Evolutionary conservation across 495 filamentous ascomycete genomes (phyloP), one percentile per base, ranked within the genome.

Genomic region (Daldinia bambusicola): DNA sequence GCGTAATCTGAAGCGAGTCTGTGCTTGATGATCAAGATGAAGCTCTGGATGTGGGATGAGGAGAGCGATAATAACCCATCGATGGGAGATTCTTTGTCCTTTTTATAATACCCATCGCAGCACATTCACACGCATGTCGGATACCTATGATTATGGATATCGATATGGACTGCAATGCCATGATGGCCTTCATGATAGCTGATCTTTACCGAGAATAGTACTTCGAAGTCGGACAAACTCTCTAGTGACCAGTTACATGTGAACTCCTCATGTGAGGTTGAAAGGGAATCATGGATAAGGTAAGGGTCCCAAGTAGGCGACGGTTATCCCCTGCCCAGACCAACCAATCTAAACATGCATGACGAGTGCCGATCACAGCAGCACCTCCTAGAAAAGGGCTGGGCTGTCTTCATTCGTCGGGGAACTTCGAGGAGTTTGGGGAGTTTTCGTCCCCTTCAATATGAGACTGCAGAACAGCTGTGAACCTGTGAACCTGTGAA

Each of bases 281-380:
- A 59, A 22, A 65, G 61, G 57, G 61, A 61, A 48, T 60, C 56
- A 66, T 69, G 61, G 52, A 62, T 50, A 63, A 12, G 61, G 55
- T 58, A 45, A 64, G 51, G 70, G 50, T 50, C 56, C 52, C 36
- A 57, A 55, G 66, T 56, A 41, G 51, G 50, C 55, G 56, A 68
- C 65, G 32, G 43, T 58, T 26, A 57, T 69, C 37, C 61, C 70
- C 50, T 63, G 61, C 51, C 50, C 41, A 57, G 26, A 26, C 9
- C 40, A 51, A 55, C 65, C 65, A 73, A 62, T 73, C 51, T 43
- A 52, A 52, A 45, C 12, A 34, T 69, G 66, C 66, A 73, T 57
- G 57, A 59, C 57, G 61, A 63, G 61, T 73, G 66, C 61, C 66
- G 70, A 73, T 73, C 70, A 53, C 18, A 73, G 66, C 56, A 62